These are phyloP conservation scores for Cladorrhinum sp. DNA, from an alignment of 2,329 filamentous ascomycete species.

Conservation along the genomic window DNA sequence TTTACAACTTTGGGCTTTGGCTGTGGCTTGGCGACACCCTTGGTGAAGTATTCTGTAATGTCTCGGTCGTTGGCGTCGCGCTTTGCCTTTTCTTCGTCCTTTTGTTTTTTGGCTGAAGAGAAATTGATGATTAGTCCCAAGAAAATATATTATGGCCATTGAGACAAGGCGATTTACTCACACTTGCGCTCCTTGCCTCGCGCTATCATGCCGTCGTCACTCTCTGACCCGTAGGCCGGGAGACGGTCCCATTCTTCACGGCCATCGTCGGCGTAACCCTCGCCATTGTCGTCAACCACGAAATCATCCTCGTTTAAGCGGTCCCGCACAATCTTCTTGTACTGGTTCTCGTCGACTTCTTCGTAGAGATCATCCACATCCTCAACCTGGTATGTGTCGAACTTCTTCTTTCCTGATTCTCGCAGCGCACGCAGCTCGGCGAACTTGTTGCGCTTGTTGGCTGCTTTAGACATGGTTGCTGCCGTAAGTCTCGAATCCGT, in stretches of 20 bases:
- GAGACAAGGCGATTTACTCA: slow-evolving; percentile 30
- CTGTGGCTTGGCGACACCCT: slow-evolving; percentile 62
- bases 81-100: slow-evolving; percentile 81
- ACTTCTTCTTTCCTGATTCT: slow-evolving; percentile 84
- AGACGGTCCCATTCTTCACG: slow-evolving; percentile 89
- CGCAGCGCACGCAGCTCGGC: slow-evolving; percentile 82
- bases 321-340: slow-evolving; percentile 90
- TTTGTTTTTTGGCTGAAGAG: slow-evolving; percentile 72
- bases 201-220: slow-evolving; percentile 59
- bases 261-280: slow-evolving; percentile 94
- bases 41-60: slow-evolving; percentile 92
- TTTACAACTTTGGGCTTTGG: slow-evolving; percentile 82
- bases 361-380: slow-evolving; percentile 87
- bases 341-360: slow-evolving; percentile 92
- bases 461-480: slow-evolving; percentile 40
- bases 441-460: slow-evolving; percentile 50
- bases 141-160: neutral
- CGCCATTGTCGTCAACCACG: slow-evolving; percentile 96
- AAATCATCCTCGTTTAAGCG: slow-evolving; percentile 94
- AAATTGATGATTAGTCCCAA: slow-evolving; percentile 4
- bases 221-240: slow-evolving; percentile 67
- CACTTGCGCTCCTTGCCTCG: slow-evolving; percentile 52
- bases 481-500: neutral
- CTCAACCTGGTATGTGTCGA: slow-evolving; percentile 81
- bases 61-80: slow-evolving; percentile 84